These are phyloP conservation scores for Eutrema yunnanense DNA, from an alignment of 345 rosid species.

Conservation along the genomic window DNA sequence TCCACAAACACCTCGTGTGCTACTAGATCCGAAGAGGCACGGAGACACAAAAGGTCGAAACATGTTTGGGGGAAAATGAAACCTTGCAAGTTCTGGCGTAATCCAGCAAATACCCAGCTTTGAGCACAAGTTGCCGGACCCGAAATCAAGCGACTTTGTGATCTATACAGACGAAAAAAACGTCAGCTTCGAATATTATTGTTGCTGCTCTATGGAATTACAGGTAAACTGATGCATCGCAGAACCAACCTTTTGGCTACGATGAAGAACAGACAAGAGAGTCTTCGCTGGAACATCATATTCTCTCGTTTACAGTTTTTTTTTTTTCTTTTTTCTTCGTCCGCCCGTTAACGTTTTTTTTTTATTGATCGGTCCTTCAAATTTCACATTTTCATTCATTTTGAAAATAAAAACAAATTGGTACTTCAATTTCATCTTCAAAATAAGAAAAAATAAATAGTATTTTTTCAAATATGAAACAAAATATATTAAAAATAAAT, in stretches of 20 bases:
- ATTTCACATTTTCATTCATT: too few relatives aligned
- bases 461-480: too few relatives aligned
- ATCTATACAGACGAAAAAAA: not conserved
- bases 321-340: too few relatives aligned
- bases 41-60: not conserved
- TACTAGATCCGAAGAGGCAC: not conserved
- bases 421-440: too few relatives aligned
- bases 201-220: not conserved
- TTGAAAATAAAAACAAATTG: too few relatives aligned
- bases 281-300: conserved; percentile 6
- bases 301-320: not conserved
- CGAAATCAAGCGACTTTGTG: conserved; percentile 18
- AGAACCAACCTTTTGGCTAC: conserved; percentile 10
- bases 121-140: not conserved
- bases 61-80: not conserved
- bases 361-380: too few relatives aligned
- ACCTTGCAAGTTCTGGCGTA: conserved; percentile 6
- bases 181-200: not conserved
- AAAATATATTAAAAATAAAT: too few relatives aligned
- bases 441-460: too few relatives aligned
- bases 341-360: too few relatives aligned
- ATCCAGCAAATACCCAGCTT: not conserved
- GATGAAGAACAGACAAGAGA: conserved; percentile 4
- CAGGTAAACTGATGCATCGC: not conserved
- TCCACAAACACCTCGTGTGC: conserved; percentile 21